Evolutionary conservation across 345 rosid genomes (phyloP).

Genomic region (Toxicodendron radicans): DNA sequence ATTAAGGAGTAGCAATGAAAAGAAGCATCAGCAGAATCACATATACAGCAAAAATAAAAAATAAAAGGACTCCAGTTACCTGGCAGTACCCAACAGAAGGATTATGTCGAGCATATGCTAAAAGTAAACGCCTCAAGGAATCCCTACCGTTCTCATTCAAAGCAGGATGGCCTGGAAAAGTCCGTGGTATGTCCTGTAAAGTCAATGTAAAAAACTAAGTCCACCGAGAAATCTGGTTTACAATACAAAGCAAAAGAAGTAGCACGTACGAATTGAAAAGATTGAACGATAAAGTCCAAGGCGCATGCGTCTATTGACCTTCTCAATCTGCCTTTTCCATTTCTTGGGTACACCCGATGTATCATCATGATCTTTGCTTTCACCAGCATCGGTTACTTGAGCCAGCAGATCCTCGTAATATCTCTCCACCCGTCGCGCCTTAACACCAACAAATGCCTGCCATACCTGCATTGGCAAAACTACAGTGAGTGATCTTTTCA

Average conservation of each 20-base stretch:
- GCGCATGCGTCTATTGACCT: constrained; percentile 73
- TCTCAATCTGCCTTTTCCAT: constrained; percentile 94
- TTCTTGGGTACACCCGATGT: constrained; percentile 47
- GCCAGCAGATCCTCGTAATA: constrained; percentile 80
- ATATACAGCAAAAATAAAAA: neutral
- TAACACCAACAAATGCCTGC: constrained; percentile 98
- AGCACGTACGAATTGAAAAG: constrained; percentile 58
- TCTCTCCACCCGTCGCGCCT: constrained; percentile 68
- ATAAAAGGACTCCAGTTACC: constrained; percentile 43
- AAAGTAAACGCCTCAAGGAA: constrained; percentile 82
- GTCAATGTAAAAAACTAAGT: constrained; percentile 32
- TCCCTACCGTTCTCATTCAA: constrained; percentile 82
- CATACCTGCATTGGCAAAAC: constrained; percentile 60
- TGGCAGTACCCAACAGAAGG: constrained; percentile 98
- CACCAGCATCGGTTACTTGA: constrained; percentile 47
- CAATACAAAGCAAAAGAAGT: constrained; percentile 40
- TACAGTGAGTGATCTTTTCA: constrained; percentile 11
- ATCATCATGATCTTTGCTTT: constrained; percentile 37
- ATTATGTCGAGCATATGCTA: constrained; percentile 91
- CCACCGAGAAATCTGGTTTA: constrained; percentile 30
- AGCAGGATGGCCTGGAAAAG: constrained; percentile 98
- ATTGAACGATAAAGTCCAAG: constrained; percentile 51
- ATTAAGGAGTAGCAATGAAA: neutral
- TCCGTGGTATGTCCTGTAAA: constrained; percentile 87
- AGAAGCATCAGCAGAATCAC: constrained; percentile 6